Conservation (phyloP, 768 basidiomycete genomes). For the Guyanaporus albipodus region DNA sequence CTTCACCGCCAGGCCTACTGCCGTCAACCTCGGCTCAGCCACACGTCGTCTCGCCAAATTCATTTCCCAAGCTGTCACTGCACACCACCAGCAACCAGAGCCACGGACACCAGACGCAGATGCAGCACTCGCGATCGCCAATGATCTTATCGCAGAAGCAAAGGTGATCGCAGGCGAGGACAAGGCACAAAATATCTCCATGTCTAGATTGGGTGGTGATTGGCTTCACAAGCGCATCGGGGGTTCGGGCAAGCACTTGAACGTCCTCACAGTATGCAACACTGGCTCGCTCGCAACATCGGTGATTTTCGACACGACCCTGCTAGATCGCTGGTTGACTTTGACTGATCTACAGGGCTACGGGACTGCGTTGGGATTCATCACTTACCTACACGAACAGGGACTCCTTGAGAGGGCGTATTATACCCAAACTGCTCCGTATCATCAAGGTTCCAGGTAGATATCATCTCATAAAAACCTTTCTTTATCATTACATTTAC, state of each 20-base stretch:
- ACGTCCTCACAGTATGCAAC: conserved; percentile 92
- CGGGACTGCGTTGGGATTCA: conserved; percentile 91
- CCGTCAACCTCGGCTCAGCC: conserved; percentile 90
- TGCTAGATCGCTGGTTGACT: conserved; percentile 2
- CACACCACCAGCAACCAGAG: conserved; percentile 16
- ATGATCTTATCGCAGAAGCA: conserved; percentile 67
- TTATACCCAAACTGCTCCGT: conserved; percentile 92
- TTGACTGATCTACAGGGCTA: conserved; percentile 64
- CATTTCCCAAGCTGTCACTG: conserved; percentile 30
- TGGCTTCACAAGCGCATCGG: conserved; percentile 60
- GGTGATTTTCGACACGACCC: conserved; percentile 34
- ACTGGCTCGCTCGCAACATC: conserved; percentile 96
- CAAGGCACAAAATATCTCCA: conserved; percentile 77
- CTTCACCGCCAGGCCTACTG: conserved; percentile 88
- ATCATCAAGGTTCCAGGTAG: conserved; percentile 87
- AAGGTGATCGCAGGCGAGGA: conserved; percentile 81
- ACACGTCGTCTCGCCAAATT: conserved; percentile 62
- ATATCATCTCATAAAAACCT: neutral
- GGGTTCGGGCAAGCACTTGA: conserved; percentile 48
- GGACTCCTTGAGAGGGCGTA: conserved; percentile 77
- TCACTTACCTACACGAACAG: conserved; percentile 82
- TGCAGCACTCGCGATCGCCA: conserved; percentile 44
- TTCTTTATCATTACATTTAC: neutral
- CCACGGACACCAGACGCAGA: conserved; percentile 23
- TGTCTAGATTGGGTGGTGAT: conserved; percentile 81